phyloP scores from a whole-genome alignment of 495 filamentous ascomycete genomes.

The Saxophila tyrrhenica region DNA sequence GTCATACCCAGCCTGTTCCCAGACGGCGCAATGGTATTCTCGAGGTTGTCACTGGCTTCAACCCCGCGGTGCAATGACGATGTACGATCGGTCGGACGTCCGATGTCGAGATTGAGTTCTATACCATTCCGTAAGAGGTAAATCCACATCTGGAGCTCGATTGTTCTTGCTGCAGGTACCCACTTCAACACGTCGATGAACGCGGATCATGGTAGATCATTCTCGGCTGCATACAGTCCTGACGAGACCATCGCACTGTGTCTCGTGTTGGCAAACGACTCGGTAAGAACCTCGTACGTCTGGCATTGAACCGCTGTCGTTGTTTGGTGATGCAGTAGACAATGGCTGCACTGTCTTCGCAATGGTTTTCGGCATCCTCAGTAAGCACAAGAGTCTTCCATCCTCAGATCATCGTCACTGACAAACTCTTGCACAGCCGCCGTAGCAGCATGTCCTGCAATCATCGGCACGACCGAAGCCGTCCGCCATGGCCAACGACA shows the following conservation, averaged over 20 bases:
- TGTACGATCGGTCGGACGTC: background rate
- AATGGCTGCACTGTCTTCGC: no score
- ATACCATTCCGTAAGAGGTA: background rate
- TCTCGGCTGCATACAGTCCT: no score
- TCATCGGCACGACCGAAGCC: conserved; percentile 28
- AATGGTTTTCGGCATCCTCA: conserved; percentile 26
- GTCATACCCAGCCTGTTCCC: no score
- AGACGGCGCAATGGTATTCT: no score
- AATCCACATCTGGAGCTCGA: background rate
- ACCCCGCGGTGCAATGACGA: background rate
- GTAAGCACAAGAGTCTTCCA: background rate
- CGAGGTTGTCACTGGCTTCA: background rate
- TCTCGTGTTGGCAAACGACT: no score
- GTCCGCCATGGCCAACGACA: conserved; percentile 25
- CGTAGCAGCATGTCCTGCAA: conserved; percentile 20
- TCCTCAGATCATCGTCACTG: background rate
- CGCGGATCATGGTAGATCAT: no score
- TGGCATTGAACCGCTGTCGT: no score
- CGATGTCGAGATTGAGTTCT: background rate
- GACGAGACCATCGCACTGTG: no score
- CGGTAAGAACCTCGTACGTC: no score
- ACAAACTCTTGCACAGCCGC: conserved; percentile 4
- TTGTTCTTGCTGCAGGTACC: no score
- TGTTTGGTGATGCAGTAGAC: no score
- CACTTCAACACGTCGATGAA: no score